phyloP scores from a whole-genome alignment of 2,329 filamentous ascomycete genomes.

The Alternaria tenuissima region DNA sequence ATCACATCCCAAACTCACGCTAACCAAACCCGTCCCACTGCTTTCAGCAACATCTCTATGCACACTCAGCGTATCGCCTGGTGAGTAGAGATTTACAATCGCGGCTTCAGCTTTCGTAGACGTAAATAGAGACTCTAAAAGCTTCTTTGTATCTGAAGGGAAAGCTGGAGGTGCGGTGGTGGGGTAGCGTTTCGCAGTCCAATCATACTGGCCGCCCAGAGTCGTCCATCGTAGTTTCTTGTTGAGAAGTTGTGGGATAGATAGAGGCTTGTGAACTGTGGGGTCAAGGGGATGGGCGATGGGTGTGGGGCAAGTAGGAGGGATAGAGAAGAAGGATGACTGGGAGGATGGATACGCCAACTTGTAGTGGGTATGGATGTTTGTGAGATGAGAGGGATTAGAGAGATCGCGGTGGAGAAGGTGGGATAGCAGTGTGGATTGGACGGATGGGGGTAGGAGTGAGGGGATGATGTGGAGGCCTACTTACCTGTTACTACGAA shows the following conservation, averaged over 20 bases:
- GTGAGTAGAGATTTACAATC: conserved; percentile 91
- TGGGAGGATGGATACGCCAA: conserved; percentile 66
- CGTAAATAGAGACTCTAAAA: conserved; percentile 77
- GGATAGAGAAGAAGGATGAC: conserved; percentile 63
- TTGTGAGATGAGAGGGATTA: conserved; percentile 79
- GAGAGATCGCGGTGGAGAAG: conserved; percentile 82
- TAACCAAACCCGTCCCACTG: conserved; percentile 79
- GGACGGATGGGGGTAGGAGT: conserved; percentile 73
- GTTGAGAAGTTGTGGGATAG: conserved; percentile 73
- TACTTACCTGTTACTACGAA: conserved; percentile 48
- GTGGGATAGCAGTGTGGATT: conserved; percentile 73
- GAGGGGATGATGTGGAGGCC: conserved; percentile 81
- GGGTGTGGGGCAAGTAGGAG: conserved; percentile 33
- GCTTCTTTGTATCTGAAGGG: conserved; percentile 72
- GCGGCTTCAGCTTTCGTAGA: conserved; percentile 83
- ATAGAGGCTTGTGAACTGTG: conserved; percentile 75
- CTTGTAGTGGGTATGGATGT: conserved; percentile 84
- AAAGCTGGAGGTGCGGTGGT: conserved; percentile 72
- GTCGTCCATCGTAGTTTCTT: conserved; percentile 93
- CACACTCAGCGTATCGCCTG: conserved; percentile 88
- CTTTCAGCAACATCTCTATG: conserved; percentile 94
- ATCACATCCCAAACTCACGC: conserved; percentile 89
- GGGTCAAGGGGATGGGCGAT: conserved; percentile 70
- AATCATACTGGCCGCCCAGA: conserved; percentile 94
- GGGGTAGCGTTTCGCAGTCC: conserved; percentile 87